These are phyloP conservation scores for Podosphaera leucotricha DNA, from an alignment of 2,329 filamentous ascomycete genomes.

Conservation along the genomic window DNA sequence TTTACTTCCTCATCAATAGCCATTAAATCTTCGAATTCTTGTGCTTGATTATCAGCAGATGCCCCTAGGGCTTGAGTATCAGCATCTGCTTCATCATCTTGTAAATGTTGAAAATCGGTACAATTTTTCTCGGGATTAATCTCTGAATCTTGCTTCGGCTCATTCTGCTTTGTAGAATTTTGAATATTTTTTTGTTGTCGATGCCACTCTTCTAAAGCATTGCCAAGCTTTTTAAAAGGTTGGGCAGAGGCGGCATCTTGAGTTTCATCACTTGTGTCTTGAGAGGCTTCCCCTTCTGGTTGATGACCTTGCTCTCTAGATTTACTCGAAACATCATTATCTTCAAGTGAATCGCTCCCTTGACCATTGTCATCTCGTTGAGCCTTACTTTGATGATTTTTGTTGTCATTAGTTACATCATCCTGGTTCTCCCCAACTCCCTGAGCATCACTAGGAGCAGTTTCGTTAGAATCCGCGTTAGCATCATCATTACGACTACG, in stretches of 20 bases:
- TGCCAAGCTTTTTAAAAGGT: slow-evolving; percentile 83
- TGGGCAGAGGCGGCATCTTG: slow-evolving; percentile 27
- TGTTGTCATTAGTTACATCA: slow-evolving; percentile 35
- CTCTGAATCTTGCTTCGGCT: slow-evolving; percentile 15
- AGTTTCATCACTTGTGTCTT: slow-evolving; percentile 16
- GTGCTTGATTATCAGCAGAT: slow-evolving; percentile 67
- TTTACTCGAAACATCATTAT: slow-evolving; percentile 38
- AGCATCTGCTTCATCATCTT: slow-evolving; percentile 56
- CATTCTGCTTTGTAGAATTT: slow-evolving; percentile 27
- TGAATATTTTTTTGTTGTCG: slow-evolving; percentile 62
- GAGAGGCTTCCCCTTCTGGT: slow-evolving; percentile 19
- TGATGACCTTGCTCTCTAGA: slow-evolving; percentile 30
- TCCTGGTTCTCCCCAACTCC: slow-evolving; percentile 42
- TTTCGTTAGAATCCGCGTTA: slow-evolving; percentile 34
- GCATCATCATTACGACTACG: slow-evolving; percentile 22
- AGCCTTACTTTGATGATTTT: slow-evolving; percentile 34
- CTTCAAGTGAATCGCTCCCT: slow-evolving; percentile 38
- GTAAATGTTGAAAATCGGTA: slow-evolving; percentile 82
- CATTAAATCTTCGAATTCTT: slow-evolving; percentile 69
- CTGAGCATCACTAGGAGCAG: slow-evolving; percentile 37
- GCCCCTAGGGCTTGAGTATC: slow-evolving; percentile 83
- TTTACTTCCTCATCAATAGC: slow-evolving; percentile 50
- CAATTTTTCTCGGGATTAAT: slow-evolving; percentile 38
- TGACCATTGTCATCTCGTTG: slow-evolving; percentile 43
- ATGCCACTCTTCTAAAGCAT: slow-evolving; percentile 84